These are phyloP conservation scores for Ajuga reptans DNA, from an alignment of 305 asterid species.

Conservation along the genomic window DNA sequence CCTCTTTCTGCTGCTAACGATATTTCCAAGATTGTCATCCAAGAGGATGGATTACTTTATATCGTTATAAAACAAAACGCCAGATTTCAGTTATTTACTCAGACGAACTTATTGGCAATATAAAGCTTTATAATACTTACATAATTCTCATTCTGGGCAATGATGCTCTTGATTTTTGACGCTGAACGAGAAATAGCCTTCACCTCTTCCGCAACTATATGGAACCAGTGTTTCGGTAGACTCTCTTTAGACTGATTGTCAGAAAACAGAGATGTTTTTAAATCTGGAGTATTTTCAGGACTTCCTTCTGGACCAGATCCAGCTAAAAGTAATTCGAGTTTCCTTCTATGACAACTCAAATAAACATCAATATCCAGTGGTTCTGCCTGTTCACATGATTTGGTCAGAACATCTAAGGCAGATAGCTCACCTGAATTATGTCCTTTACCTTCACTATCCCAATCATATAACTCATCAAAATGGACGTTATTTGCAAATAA, in stretches of 20 bases:
- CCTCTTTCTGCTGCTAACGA: slow-evolving; percentile 15
- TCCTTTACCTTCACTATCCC: slow-evolving; percentile 49
- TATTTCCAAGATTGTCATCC: neutral
- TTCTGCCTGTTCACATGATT: slow-evolving; percentile 64
- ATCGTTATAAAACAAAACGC: slow-evolving; percentile 5
- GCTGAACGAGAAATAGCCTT: slow-evolving; percentile 72
- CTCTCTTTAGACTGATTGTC: slow-evolving; percentile 55
- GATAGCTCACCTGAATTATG: slow-evolving; percentile 67
- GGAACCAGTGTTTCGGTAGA: slow-evolving; percentile 46
- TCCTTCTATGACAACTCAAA: slow-evolving; percentile 82
- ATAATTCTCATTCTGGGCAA: slow-evolving; percentile 33
- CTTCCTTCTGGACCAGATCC: slow-evolving; percentile 52
- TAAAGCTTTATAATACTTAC: slow-evolving; percentile 38
- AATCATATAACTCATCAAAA: slow-evolving; percentile 46
- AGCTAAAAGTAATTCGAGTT: slow-evolving; percentile 66
- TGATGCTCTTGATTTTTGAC: slow-evolving; percentile 52
- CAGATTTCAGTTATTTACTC: slow-evolving; percentile 5
- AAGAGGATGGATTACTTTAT: neutral
- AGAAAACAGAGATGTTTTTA: slow-evolving; percentile 31
- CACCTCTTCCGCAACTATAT: slow-evolving; percentile 73
- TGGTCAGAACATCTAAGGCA: slow-evolving; percentile 71
- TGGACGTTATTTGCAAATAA: slow-evolving; percentile 52
- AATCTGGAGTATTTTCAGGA: slow-evolving; percentile 34
- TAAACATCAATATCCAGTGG: slow-evolving; percentile 56
- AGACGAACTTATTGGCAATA: slow-evolving; percentile 7